A percentile compares a stretch with the other conserved stretches of the same genome.
Evolutionary conservation across 164 flowering plant genomes (phyloP).

Genomic region (Nymphaea thermarum): DNA sequence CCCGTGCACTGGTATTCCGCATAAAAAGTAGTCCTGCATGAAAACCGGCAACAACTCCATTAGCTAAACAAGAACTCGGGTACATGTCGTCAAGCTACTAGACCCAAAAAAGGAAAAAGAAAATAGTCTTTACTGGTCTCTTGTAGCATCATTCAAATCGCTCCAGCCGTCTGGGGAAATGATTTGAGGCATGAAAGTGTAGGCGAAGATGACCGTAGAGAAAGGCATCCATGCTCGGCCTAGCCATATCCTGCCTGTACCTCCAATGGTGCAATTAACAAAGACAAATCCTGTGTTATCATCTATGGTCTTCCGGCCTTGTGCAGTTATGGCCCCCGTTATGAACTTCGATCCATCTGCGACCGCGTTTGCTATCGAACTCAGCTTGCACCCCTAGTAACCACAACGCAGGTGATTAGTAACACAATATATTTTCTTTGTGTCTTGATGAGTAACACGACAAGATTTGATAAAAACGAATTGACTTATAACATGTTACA

Average conservation of each 20-base stretch:
- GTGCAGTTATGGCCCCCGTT: slow-evolving; percentile 75
- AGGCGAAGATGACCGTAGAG: slow-evolving; percentile 65
- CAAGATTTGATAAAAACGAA: too few relatives aligned
- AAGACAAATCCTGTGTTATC: slow-evolving; percentile 78
- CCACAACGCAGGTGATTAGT: too few relatives aligned
- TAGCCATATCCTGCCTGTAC: slow-evolving; percentile 78
- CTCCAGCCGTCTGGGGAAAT: slow-evolving; percentile 95
- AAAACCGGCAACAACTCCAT: neutral
- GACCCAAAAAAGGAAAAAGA: too few relatives aligned
- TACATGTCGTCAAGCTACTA: neutral
- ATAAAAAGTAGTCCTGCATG: slow-evolving; percentile 59
- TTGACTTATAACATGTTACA: too few relatives aligned
- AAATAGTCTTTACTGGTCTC: slow-evolving; percentile 51
- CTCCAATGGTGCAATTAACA: slow-evolving; percentile 64
- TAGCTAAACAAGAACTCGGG: neutral
- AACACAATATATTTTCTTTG: too few relatives aligned
- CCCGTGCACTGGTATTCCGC: slow-evolving; percentile 86
- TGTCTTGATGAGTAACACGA: too few relatives aligned
- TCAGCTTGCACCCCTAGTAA: slow-evolving; percentile 46
- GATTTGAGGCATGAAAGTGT: slow-evolving; percentile 61
- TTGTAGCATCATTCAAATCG: slow-evolving; percentile 64
- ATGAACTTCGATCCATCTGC: slow-evolving; percentile 37
- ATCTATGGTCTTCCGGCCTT: slow-evolving; percentile 54
- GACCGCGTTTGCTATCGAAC: slow-evolving; percentile 70
- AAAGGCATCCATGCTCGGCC: slow-evolving; percentile 96